Evolutionary conservation across 2,329 filamentous ascomycete species (phyloP).

Genomic region (Lithohypha guttulata): DNA sequence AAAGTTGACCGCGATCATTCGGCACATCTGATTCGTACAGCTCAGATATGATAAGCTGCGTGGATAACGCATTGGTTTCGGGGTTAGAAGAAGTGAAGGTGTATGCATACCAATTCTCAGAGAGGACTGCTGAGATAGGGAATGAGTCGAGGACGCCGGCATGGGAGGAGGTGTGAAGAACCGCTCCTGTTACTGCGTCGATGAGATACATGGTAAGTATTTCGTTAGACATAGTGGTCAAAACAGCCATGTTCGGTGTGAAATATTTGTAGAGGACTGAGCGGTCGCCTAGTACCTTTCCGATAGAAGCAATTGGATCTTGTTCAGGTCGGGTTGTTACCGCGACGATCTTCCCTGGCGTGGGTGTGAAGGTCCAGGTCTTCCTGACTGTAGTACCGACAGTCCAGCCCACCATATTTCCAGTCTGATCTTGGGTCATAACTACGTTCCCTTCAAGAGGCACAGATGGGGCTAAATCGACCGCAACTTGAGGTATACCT

Average conservation of each 20-base stretch:
- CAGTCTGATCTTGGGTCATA: slow-evolving; percentile 32
- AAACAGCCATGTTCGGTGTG: slow-evolving; percentile 71
- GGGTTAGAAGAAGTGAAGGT: slow-evolving; percentile 49
- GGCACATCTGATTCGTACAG: slow-evolving; percentile 76
- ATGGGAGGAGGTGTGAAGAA: slow-evolving; percentile 63
- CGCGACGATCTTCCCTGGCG: slow-evolving; percentile 56
- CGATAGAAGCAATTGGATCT: slow-evolving; percentile 88
- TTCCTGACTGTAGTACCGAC: slow-evolving; percentile 29
- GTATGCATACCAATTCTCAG: slow-evolving; percentile 94
- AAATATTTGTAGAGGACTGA: slow-evolving; percentile 97
- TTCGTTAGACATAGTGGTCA: slow-evolving; percentile 56
- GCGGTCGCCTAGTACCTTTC: slow-evolving; percentile 80
- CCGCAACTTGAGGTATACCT: slow-evolving; percentile 25
- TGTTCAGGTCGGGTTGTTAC: slow-evolving; percentile 60
- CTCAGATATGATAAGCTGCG: slow-evolving; percentile 76
- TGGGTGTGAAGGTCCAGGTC: slow-evolving; percentile 64
- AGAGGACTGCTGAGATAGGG: slow-evolving; percentile 64
- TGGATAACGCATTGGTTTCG: slow-evolving; percentile 54
- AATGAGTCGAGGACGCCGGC: slow-evolving; percentile 62
- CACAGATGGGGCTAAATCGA: slow-evolving; percentile 22
- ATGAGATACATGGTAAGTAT: slow-evolving; percentile 66
- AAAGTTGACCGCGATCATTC: slow-evolving; percentile 74
- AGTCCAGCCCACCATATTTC: slow-evolving; percentile 34
- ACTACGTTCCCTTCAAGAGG: slow-evolving; percentile 28
- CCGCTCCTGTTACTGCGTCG: slow-evolving; percentile 72